Conservation (phyloP, 352 stramenopile genomes). For the Aphanomyces stellatus region DNA sequence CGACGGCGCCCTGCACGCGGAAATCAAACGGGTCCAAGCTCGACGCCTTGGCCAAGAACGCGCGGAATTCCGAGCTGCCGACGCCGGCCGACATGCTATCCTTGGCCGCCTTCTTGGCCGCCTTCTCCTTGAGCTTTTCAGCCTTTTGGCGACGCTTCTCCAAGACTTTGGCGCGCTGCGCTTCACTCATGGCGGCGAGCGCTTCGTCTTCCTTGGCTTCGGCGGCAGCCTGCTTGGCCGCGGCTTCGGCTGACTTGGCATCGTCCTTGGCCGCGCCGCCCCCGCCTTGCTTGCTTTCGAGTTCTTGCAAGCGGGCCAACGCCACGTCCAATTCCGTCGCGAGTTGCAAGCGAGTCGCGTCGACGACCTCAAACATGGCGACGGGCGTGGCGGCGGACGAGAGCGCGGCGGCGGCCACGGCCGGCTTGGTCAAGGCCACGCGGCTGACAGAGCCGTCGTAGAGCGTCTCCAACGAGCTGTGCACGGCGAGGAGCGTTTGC, state of each 20-base stretch:
- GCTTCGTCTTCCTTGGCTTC: conserved; percentile 78
- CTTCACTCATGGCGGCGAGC: conserved; percentile 63
- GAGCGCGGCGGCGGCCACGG: conserved; percentile 14
- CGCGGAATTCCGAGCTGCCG: conserved; percentile 52
- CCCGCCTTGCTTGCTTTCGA: conserved; percentile 48
- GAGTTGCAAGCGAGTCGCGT: conserved; percentile 32
- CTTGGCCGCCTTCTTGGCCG: conserved; percentile 56
- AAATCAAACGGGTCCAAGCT: conserved; percentile 55
- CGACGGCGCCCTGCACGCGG: conserved; percentile 30
- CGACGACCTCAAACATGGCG: conserved; percentile 41
- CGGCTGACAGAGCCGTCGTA: conserved; percentile 46
- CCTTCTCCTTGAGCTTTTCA: conserved; percentile 75
- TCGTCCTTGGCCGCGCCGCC: conserved; percentile 31
- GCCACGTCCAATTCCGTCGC: conserved; percentile 38
- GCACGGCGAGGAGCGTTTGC: conserved; percentile 42
- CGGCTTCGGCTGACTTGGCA: conserved; percentile 40
- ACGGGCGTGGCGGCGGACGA: conserved; percentile 22
- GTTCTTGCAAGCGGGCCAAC: conserved; percentile 46
- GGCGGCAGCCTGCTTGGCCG: conserved; percentile 57
- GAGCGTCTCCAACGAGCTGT: conserved; percentile 49
- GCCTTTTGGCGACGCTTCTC: conserved; percentile 46
- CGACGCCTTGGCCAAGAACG: conserved; percentile 28
- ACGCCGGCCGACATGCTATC: conserved; percentile 59
- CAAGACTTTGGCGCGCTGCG: conserved; percentile 39
- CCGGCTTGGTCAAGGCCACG: conserved; percentile 19